These are phyloP conservation scores for Talaromyces sp. DNA, from an alignment of 2,329 filamentous ascomycete species.

Conservation along the genomic window DNA sequence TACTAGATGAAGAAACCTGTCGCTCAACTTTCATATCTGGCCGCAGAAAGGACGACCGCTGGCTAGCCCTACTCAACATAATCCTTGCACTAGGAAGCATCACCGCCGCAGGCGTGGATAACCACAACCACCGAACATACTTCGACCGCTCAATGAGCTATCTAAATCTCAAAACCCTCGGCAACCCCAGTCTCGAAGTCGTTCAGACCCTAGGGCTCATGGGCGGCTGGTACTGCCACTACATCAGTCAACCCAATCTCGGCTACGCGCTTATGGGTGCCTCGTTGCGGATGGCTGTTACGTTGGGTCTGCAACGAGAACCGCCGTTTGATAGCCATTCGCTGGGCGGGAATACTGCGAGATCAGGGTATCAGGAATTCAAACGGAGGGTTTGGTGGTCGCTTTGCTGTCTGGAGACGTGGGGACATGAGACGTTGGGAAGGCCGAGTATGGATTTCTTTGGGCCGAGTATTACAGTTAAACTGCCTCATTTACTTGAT, in stretches of 20 bases:
- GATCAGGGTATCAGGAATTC: conserved; percentile 47
- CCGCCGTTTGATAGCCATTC: neutral
- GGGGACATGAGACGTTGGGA: conserved; percentile 69
- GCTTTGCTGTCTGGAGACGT: conserved; percentile 70
- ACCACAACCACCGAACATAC: conserved; percentile 67
- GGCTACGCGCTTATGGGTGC: conserved; percentile 71
- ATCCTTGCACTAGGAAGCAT: conserved; percentile 75
- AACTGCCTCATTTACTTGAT: conserved; percentile 55
- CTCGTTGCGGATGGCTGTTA: conserved; percentile 70
- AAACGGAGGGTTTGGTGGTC: conserved; percentile 72
- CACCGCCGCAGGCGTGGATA: conserved; percentile 60
- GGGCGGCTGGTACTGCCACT: conserved; percentile 75
- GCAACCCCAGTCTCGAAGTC: conserved; percentile 69
- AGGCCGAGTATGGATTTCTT: conserved; percentile 68
- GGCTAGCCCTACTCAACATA: conserved; percentile 72
- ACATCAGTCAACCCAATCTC: conserved; percentile 74
- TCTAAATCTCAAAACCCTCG: conserved; percentile 65
- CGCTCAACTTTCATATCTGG: conserved; percentile 59
- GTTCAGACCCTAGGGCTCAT: conserved; percentile 70
- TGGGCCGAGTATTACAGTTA: conserved; percentile 66
- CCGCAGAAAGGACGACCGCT: conserved; percentile 64
- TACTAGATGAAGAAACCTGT: conserved; percentile 71
- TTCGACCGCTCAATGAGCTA: conserved; percentile 68
- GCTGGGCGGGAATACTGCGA: conserved; percentile 24
- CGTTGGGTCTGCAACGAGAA: conserved; percentile 61